Base-by-base conservation (phyloP, 108 stramenopile species). In the Stephanodiscus minutulus region DNA sequence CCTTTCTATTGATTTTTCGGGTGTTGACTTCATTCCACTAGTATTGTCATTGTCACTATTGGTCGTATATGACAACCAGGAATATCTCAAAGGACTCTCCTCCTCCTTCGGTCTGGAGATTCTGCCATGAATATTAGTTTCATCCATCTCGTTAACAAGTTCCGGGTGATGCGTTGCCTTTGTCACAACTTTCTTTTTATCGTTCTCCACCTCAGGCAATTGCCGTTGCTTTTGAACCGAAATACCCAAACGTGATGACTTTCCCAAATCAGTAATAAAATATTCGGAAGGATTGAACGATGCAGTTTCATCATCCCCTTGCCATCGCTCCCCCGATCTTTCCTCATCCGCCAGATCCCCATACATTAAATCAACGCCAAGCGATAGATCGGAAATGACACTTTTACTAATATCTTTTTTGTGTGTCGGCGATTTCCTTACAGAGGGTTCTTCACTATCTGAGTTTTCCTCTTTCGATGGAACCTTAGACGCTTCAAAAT, bases 321-420 rank as follows among this genome's bases (percentile, higher is more conserved):
- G 27, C 13, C 11, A 20, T 28, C 25, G 35, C 31, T 5, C 41
- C 20, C 1, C 27, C 13, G 10, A 28, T 46, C 29, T 21, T 3
- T 31, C 57, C 10, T 74, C 73, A 46, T 27, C 59, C 20, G 48
- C 37, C 1, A 21, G 2, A 18, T 69, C 55, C 27, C 60, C 68
- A 41, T 79, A 79, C 73, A 79, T 79, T 54, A 35, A 18, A 60
- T 77, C 76, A 31, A 77, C 64, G n/a, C 76, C 76, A 11, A 70
- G 20, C 25, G 76, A 77, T 48, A 77, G 64, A 22, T 77, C 76
- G 20, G 76, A 77, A n/a, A 77, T 33, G 6, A 48, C 5, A 64
- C 76, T 77, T 49, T 70, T 59, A 41, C n/a, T 46, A 25, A 29
- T 0, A 0, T 5, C 12, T 29, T 3, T 29, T 47, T 25, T 66